A percentile compares a stretch with the other conserved stretches of the same genome.
Evolutionary conservation across 2,329 filamentous ascomycete genomes (phyloP).

Genomic region (Phoma sp.): DNA sequence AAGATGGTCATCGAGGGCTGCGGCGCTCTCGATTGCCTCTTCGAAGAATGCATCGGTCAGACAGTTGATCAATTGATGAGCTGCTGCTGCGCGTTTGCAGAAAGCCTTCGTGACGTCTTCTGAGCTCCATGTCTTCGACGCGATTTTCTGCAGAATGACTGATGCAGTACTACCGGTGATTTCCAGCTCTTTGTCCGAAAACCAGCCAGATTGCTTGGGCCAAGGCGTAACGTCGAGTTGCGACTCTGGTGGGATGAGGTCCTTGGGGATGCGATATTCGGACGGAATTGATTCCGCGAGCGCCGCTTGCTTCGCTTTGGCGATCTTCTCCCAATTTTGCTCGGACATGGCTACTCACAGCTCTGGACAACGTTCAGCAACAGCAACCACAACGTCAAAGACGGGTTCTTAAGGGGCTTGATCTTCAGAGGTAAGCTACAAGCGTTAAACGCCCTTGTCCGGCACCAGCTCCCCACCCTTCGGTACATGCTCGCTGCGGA

Average conservation of each 20-base stretch:
- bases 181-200: slow-evolving; percentile 59
- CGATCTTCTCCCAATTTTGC: slow-evolving; percentile 54
- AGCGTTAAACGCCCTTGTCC: slow-evolving; percentile 16
- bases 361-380: not conserved
- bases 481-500: slow-evolving; percentile 22
- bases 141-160: slow-evolving; percentile 50
- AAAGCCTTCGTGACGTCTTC: slow-evolving; percentile 60
- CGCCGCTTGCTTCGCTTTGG: slow-evolving; percentile 51
- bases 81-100: slow-evolving; percentile 61
- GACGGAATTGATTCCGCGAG: slow-evolving; percentile 60
- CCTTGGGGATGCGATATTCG: slow-evolving; percentile 63
- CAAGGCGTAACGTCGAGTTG: slow-evolving; percentile 64
- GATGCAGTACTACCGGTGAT: slow-evolving; percentile 55
- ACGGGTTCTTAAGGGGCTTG: slow-evolving; percentile 4
- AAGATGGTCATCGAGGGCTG: slow-evolving; percentile 60
- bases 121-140: slow-evolving; percentile 56
- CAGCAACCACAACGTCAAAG: not conserved
- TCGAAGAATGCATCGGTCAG: slow-evolving; percentile 64
- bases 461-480: slow-evolving; percentile 30
- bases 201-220: slow-evolving; percentile 64
- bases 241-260: slow-evolving; percentile 60
- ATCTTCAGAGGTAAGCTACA: slow-evolving; percentile 17
- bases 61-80: slow-evolving; percentile 66
- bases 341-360: slow-evolving; percentile 21
- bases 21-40: slow-evolving; percentile 59